Base-by-base conservation (phyloP, 371 early-diverging fungal genomes). In the Ordospora pajunii region DNA sequence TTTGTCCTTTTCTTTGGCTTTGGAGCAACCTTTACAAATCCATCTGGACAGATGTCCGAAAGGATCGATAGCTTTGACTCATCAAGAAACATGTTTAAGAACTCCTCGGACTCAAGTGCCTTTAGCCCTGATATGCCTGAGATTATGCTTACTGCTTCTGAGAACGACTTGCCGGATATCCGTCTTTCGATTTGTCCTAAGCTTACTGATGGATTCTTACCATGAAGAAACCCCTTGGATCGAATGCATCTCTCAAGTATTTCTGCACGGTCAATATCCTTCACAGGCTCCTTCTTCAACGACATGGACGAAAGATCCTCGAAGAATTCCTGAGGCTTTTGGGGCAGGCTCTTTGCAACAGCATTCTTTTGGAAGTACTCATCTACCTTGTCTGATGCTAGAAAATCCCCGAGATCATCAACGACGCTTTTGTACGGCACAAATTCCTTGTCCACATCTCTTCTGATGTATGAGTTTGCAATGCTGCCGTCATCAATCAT, bases 381-480 rank as follows among this genome's bases (percentile, higher is more conserved):
- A 23, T 76, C 52, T 0, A 72, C 19, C 42, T 62, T 67, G 21
- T 73, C 44, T 1, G 53, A 49, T 4, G 75, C 42, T 14, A 73
- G 43, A 21, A 80, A 70, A 52, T 71, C 45, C 3, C 65, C 45
- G 17, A 75, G 17, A 8, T 64, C 72, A 5, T 27, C 14, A n/a
- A 9, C 19, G 23, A 81, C 7, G 14, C 48, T 73, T 2, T 78
- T 71, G 64, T 67, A 73, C 0, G 66, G 23, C 12, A 81, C 37
- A 68, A 78, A 81, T 9, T 51, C 78, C 42, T 68, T 73, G 45
- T 81, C 81, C 72, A 62, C 64, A n/a, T 72, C 77, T 74, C 81
- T 66, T 25, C 69, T 74, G 12, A 81, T 67, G n/a, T 21, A 12
- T n/a, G 49, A 32, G 0, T 32, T 65, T 17, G 17, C 23, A 7